Evolutionary conservation across 73 alveolate species (phyloP), one percentile per base, ranked within the genome.

Genomic region (Paramecium caudatum): DNA sequence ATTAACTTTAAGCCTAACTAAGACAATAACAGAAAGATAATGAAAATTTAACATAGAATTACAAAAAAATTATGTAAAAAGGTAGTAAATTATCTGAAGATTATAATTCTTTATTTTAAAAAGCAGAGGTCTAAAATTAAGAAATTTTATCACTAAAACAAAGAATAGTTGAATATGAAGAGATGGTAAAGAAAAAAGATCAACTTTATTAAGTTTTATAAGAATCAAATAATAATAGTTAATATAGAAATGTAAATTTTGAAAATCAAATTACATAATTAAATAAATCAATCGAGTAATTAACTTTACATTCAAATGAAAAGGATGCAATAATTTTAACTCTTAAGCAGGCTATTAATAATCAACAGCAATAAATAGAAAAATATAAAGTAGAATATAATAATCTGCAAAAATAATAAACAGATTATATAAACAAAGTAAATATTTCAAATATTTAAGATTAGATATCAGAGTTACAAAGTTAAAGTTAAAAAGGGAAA

Each of bases 401-500:
- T n/a, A n/a, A n/a, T n/a, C n/a, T n/a, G n/a, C n/a, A n/a, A n/a
- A n/a, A n/a, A n/a, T n/a, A n/a, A n/a, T n/a, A n/a, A n/a, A n/a
- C n/a, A n/a, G n/a, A n/a, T n/a, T n/a, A n/a, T n/a, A n/a, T n/a
- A n/a, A n/a, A n/a, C n/a, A n/a, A n/a, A n/a, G n/a, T n/a, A n/a
- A n/a, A n/a, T n/a, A n/a, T n/a, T n/a, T 8, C 15, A 1, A 23
- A 5, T 37, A 21, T 55, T 5, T 55, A 55, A 10, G 80, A 55
- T 27, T 55, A 55, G 23, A 55, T 27, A 12, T 0, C 30, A 5
- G 80, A 37, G 12, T 55, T 55, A 55, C 23, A 55, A 10, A 55
- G 80, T 55, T 55, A 55, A 55, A 55, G 30, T 55, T 55, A 17
- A 55, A 10, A 10, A 55, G n/a, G 23, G 80, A 55, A 55, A 10